Evolutionary conservation across 768 basidiomycete species (phyloP).

Genomic region (Termitomyces sp.): DNA sequence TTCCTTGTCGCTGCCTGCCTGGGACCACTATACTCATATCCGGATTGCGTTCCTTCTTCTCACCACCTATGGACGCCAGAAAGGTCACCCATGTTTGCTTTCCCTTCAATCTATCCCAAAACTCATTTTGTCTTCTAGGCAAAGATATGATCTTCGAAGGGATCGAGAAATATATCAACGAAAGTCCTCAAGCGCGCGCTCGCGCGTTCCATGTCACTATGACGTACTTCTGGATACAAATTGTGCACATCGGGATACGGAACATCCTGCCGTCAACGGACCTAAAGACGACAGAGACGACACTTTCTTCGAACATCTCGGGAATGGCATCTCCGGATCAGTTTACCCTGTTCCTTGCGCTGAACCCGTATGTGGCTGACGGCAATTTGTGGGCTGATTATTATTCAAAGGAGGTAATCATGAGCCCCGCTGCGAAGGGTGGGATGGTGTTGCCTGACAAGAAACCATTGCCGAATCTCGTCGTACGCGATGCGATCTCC

Average conservation of each 20-base stretch:
- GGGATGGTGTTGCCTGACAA: constrained; percentile 44
- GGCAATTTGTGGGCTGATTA: constrained; percentile 41
- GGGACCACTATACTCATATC: constrained; percentile 49
- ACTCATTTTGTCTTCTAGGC: constrained; percentile 21
- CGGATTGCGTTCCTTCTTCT: constrained; percentile 41
- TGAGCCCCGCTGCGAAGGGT: constrained; percentile 35
- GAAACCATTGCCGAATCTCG: constrained; percentile 39
- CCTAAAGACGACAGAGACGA: neutral
- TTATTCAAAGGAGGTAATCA: constrained; percentile 41
- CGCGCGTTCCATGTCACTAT: constrained; percentile 42
- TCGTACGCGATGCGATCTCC: constrained; percentile 30
- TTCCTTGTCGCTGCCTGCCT: constrained; percentile 29
- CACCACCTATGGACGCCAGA: constrained; percentile 35
- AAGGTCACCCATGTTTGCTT: constrained; percentile 24
- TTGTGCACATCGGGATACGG: constrained; percentile 43
- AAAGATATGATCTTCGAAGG: constrained; percentile 43
- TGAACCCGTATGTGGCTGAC: constrained; percentile 40
- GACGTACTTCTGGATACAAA: constrained; percentile 51
- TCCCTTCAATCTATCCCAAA: neutral
- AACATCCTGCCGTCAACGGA: constrained; percentile 23
- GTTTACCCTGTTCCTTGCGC: constrained; percentile 33
- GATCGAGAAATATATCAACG: constrained; percentile 33
- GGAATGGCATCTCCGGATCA: constrained; percentile 19
- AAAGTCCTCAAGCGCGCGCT: constrained; percentile 31
- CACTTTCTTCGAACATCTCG: constrained; percentile 2